Conservation (phyloP, 2,329 filamentous ascomycete species). For the Diaporthe sp. region DNA sequence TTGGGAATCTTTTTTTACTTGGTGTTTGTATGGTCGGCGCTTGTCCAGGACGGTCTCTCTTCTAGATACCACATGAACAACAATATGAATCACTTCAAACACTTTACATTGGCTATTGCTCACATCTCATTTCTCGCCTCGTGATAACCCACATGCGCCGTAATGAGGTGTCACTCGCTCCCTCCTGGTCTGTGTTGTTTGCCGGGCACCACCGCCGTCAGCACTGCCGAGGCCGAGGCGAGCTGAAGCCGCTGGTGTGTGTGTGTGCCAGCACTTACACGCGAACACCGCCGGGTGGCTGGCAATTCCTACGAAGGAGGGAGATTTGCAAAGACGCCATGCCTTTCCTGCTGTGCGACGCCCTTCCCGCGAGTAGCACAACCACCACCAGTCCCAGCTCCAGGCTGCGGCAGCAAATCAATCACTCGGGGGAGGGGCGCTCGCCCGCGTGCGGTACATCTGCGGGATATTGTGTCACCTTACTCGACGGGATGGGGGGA, state of each 20-base stretch:
- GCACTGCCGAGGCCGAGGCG: slow-evolving; percentile 6
- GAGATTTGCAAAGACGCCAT: neutral
- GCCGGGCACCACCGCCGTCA: slow-evolving; percentile 5
- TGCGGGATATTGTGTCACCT: slow-evolving; percentile 26
- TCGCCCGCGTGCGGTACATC: slow-evolving; percentile 2
- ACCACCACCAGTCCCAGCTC: neutral
- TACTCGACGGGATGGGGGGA: neutral
- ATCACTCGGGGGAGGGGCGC: neutral
- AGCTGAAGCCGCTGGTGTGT: slow-evolving; percentile 1
- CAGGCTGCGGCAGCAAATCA: neutral
- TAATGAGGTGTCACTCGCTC: no score
- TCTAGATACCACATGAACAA: slow-evolving; percentile 28
- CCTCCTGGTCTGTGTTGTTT: neutral
- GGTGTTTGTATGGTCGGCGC: slow-evolving; percentile 26
- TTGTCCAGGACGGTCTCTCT: slow-evolving; percentile 25
- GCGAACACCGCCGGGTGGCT: slow-evolving; percentile 10
- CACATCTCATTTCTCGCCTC: neutral
- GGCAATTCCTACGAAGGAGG: slow-evolving; percentile 9
- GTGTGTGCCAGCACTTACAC: neutral
- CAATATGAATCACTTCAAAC: slow-evolving; percentile 31
- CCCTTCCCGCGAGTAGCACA: slow-evolving; percentile 17
- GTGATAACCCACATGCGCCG: slow-evolving; percentile 5
- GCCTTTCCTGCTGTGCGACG: slow-evolving; percentile 6
- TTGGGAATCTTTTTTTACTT: neutral
- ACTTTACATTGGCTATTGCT: neutral